Evolutionary conservation across 257 asterid genomes (phyloP).

Genomic region (Plantago elongata): DNA sequence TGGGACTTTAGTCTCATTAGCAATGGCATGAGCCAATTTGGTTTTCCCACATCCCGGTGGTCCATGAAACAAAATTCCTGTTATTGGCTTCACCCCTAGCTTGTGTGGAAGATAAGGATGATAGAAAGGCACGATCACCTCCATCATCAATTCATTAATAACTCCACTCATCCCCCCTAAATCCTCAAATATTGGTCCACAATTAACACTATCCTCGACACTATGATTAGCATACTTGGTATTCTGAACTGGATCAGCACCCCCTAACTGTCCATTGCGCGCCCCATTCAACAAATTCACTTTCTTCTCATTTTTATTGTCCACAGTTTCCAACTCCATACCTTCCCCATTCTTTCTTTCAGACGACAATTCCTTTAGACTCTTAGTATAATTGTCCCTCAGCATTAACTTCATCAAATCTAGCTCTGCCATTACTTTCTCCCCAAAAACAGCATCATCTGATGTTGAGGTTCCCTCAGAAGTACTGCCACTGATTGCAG

Average conservation of each 20-base stretch:
- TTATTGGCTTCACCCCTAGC: constrained; percentile 67
- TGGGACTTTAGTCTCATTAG: constrained; percentile 75
- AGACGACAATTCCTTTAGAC: constrained; percentile 17
- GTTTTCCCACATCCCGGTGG: constrained; percentile 99
- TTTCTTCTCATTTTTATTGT: constrained; percentile 21
- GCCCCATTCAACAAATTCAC: constrained; percentile 30
- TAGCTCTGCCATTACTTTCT: constrained; percentile 51
- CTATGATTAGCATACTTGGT: constrained; percentile 10
- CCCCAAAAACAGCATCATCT: constrained; percentile 50
- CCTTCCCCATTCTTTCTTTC: constrained; percentile 14
- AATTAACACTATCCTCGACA: constrained; percentile 2
- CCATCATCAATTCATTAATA: constrained; percentile 61
- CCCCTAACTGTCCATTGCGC: constrained; percentile 14
- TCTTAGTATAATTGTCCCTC: constrained; percentile 41
- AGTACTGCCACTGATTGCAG: constrained; percentile 17
- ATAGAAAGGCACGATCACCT: constrained; percentile 62
- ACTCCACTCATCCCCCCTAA: constrained; percentile 72
- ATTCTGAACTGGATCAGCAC: constrained; percentile 13
- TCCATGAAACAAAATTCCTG: constrained; percentile 80
- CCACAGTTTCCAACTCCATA: constrained; percentile 24
- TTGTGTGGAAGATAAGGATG: constrained; percentile 47
- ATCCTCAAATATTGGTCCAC: constrained; percentile 68
- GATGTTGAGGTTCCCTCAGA: constrained; percentile 45
- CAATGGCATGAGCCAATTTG: constrained; percentile 86
- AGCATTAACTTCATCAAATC: constrained; percentile 71